Base-by-base conservation (phyloP, 148 eudicot species). In the Agrostemma githago region DNA sequence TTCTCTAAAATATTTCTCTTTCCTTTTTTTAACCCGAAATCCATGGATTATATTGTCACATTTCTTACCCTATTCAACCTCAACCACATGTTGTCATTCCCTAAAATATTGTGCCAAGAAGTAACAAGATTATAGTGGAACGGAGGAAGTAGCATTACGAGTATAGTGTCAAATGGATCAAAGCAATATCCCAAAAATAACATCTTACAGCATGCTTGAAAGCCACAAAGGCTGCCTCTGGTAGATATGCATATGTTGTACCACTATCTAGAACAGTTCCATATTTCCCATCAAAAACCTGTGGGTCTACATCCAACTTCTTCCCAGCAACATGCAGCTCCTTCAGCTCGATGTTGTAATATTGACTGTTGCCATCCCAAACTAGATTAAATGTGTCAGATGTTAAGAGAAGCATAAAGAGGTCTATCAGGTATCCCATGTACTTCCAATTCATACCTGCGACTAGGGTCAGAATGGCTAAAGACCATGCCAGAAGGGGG, bases 321-420 rank as follows among this genome's bases (percentile, higher is more conserved):
- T 85, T 95, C 79, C 98, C 96, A 79, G 92, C 97, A 76, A 95
- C 91, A 74, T 86, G 86, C 15, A 95, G 67, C 86, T 86, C 97
- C 85, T 81, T 92, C 94, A 95, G 88, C 72, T 87, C 93, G 73
- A 95, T 86, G 73, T 95, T 95, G 89, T 95, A 95, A 84, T 90
- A 95, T 74, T 96, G 96, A 81, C 97, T 95, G 98, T 92, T 86
- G 76, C 85, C 91, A 92, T 78, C 92, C 90, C 93, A 92, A 40
- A 89, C 97, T 88, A 90, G 83, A 84, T 97, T 95, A 92, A 89
- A 95, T 90, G 96, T 81, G 96, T 88, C 89, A 92, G 98, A 83
- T 84, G 87, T 86, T 74, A 81, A 78, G 84, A 82, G 79, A 82
- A 38, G 68, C 73, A 84, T 71, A 73, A 11, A 76, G 53, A 41